These are phyloP conservation scores for Nemania bipapillata DNA, from an alignment of 2,329 filamentous ascomycete species.

Conservation along the genomic window DNA sequence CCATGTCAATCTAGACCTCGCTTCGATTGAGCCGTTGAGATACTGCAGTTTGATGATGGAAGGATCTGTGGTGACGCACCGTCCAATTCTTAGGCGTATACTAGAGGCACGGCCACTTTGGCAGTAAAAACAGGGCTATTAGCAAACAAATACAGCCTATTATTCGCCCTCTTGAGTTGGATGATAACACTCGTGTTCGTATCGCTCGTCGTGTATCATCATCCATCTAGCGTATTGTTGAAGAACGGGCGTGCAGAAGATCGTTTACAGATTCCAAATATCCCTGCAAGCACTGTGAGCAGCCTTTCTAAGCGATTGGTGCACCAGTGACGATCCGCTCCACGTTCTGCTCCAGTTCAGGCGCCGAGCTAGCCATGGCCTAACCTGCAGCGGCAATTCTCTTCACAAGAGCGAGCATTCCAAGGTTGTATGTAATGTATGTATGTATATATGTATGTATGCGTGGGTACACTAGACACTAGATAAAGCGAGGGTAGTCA, in stretches of 20 bases:
- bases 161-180: neutral
- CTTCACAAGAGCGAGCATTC: neutral
- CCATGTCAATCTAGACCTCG: neutral
- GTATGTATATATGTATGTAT: too few species aligned
- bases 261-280: conserved; percentile 32
- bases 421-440: too few species aligned
- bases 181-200: conserved; percentile 12
- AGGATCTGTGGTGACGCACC: neutral
- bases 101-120: neutral
- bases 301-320: conserved; percentile 32
- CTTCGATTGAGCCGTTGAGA: neutral
- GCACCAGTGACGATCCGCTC: conserved; percentile 5
- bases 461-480: too few species aligned
- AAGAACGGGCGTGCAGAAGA: neutral
- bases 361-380: conserved; percentile 12
- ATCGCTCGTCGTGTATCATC: neutral
- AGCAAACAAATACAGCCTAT: neutral
- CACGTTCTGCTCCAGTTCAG: conserved; percentile 3
- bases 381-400: conserved; percentile 20
- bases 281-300: conserved; percentile 10
- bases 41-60: neutral
- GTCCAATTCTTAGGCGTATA: neutral
- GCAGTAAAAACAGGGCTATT: neutral
- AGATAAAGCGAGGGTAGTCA: conserved; percentile 11
- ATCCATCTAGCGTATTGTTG: neutral